Evolutionary conservation across 2,329 filamentous ascomycete species (phyloP), one percentile per base, ranked within the genome.

Genomic region (Lasiodiplodia sp.): DNA sequence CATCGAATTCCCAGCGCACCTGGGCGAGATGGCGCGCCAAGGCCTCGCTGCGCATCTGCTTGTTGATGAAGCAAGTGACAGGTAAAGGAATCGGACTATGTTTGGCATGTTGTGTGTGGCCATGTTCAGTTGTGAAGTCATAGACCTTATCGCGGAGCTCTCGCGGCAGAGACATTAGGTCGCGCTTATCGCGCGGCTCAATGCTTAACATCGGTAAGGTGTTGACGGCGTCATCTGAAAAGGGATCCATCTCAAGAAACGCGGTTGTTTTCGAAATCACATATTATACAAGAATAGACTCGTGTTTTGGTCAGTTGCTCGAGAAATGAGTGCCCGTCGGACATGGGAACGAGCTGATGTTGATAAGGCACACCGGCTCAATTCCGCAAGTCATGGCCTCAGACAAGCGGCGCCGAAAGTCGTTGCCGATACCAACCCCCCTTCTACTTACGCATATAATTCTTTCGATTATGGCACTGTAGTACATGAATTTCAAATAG

Each of bases 121-220:
- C 14, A 4, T 28, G 57, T 23, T 60, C 37, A 23, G 25, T 31
- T 12, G 23, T 31, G 57, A 47, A 31, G 37, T 38, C 23, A 40
- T 60, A 60, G 37, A 60, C 28, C 57, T 60, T 60, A 28, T 60
- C 57, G 37, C 57, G 57, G 3, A 60, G 57, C 57, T 60, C 57
- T 12, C 57, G 57, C 21, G 57, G 57, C 23, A 60, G 37, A 3
- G 21, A 44, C 37, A 60, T 28, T 2, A 60, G 14, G 23, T 16
- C 28, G 57, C n/a, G 14, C 11, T 57, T 31, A 14, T 8, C 8
- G 31, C 6, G 31, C 37, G 6, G 21, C 14, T 47, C 44, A 16
- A 47, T 47, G 14, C 44, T 47, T 2, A 47, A 2, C n/a, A 16
- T 28, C 12, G 25, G 51, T 53, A 28, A 16, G 4, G 51, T 21